Conservation (phyloP, 768 basidiomycete species). For the Suillus occidentalis region DNA sequence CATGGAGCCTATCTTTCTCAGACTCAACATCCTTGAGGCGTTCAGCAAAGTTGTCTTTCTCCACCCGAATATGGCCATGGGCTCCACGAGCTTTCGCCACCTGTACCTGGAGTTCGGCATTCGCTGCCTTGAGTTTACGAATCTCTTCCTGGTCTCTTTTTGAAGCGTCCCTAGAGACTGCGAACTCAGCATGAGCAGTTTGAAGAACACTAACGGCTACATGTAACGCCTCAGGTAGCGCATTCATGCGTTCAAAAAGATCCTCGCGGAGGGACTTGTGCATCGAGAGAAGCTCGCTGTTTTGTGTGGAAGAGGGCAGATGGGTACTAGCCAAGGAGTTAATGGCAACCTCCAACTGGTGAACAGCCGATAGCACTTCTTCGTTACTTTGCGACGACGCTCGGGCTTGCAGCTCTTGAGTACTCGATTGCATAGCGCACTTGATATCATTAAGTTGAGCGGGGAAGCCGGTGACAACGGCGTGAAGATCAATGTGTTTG, state of each 20-base stretch:
- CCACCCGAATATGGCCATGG: conserved; percentile 76
- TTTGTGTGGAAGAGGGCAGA: conserved; percentile 46
- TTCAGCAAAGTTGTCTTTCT: conserved; percentile 73
- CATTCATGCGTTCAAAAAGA: conserved; percentile 51
- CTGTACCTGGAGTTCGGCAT: conserved; percentile 71
- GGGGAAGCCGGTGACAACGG: conserved; percentile 49
- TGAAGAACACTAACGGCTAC: conserved; percentile 56
- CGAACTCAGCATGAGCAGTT: conserved; percentile 60
- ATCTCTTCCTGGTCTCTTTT: conserved; percentile 72
- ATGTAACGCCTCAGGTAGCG: conserved; percentile 60
- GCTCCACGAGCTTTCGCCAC: conserved; percentile 74
- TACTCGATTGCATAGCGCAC: conserved; percentile 38
- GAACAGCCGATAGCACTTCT: conserved; percentile 36
- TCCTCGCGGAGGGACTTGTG: conserved; percentile 56
- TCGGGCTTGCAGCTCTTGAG: conserved; percentile 21
- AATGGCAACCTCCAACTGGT: conserved; percentile 48
- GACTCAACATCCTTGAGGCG: conserved; percentile 58
- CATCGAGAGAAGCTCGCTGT: conserved; percentile 46
- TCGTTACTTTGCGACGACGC: conserved; percentile 17
- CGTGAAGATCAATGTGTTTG: conserved; percentile 41
- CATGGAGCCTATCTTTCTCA: conserved; percentile 63
- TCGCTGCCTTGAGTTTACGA: conserved; percentile 49
- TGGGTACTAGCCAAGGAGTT: conserved; percentile 53
- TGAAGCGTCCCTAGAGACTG: conserved; percentile 52
- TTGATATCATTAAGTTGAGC: conserved; percentile 44